Base-by-base conservation (phyloP, 2,329 filamentous ascomycete species). In the Aureobasidium uvarum region DNA sequence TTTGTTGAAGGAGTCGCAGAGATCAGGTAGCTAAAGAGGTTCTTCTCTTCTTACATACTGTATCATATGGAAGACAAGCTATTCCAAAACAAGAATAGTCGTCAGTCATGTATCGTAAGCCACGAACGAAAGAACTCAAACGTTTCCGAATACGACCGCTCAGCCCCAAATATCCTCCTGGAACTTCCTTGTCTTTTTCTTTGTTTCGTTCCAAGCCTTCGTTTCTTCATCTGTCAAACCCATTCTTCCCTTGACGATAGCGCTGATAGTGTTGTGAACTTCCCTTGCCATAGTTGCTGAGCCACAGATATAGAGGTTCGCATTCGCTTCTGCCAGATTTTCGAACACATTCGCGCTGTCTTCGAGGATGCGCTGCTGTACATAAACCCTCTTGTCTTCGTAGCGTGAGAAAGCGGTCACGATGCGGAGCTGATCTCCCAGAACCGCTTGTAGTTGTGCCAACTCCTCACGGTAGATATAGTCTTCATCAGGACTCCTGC, bases 341-440 rank as follows among this genome's bases (percentile, higher is more conserved):
- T 14, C 13, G 14, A 28, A 50, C 2, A 50, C 31, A 5, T 23
- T 50, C 1, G 31, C 46, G 2, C 6, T 50, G 33, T 55, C 52
- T 14, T 55, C 33, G 2, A 55, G 52, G 33, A 55, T 38, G 31
- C 31, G n/a, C 3, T 55, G n/a, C 7, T 55, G 52, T 13, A 39
- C 33, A 39, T 55, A 55, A 5, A 23, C 6, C 31, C 38, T 55
- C 33, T 55, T 13, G 52, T n/a, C 31, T 5, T 41, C 18, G 18
- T 55, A 13, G 31, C 52, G 52, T 7, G 52, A 18, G 71, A 72
- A 18, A 71, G 69, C 13, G 78, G 70, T 48, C 7, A 50, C 25
- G 18, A 50, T 50, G 46, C 46, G 6, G 23, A 50, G 46, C 46
- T 50, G 3, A 16, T 50, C 46, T 50, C 31, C 14, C 14, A 50